Evolutionary conservation across 2,329 filamentous ascomycete genomes (phyloP).

Genomic region (Fusarium metavorans): DNA sequence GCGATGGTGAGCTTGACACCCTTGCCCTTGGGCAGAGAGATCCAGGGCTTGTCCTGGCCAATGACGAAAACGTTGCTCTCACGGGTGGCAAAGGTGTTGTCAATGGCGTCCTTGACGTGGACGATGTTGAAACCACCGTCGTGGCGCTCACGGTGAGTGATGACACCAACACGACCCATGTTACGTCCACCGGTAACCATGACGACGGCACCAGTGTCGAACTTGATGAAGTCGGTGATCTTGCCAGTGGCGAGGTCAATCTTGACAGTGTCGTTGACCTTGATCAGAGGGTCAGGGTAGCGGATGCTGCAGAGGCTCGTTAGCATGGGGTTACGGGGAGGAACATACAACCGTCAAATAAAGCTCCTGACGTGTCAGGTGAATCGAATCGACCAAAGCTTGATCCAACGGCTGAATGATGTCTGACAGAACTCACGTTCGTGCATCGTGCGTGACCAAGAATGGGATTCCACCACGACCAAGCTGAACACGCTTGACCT

Average conservation of each 20-base stretch:
- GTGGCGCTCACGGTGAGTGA: slow-evolving; percentile 99
- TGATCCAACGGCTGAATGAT: slow-evolving; percentile 99
- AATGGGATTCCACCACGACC: slow-evolving; percentile 99
- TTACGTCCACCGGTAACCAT: slow-evolving; percentile 99
- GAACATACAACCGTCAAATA: slow-evolving; percentile 68
- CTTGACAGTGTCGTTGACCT: slow-evolving; percentile 99
- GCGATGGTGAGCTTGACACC: slow-evolving; percentile 99
- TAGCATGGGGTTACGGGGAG: slow-evolving; percentile 52
- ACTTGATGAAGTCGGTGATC: slow-evolving; percentile 97
- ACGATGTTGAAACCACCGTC: slow-evolving; percentile 99
- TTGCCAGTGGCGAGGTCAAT: slow-evolving; percentile 97
- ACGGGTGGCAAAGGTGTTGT: slow-evolving; percentile 99
- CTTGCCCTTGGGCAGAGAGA: slow-evolving; percentile 99
- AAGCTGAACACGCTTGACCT: slow-evolving; percentile 99
- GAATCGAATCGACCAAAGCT: slow-evolving; percentile 83
- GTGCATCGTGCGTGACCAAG: slow-evolving; percentile 99
- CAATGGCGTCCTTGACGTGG: slow-evolving; percentile 99
- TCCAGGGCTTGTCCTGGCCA: slow-evolving; percentile 98
- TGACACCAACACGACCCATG: slow-evolving; percentile 99
- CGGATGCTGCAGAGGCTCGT: slow-evolving; percentile 79
- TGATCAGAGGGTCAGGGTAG: slow-evolving; percentile 98
- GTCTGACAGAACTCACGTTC: slow-evolving; percentile 98
- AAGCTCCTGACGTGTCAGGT: slow-evolving; percentile 51
- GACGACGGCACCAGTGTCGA: slow-evolving; percentile 97
- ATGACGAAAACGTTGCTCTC: slow-evolving; percentile 99